phyloP scores from a whole-genome alignment of 2,329 filamentous ascomycete genomes.

The Botrytis fragariae region DNA sequence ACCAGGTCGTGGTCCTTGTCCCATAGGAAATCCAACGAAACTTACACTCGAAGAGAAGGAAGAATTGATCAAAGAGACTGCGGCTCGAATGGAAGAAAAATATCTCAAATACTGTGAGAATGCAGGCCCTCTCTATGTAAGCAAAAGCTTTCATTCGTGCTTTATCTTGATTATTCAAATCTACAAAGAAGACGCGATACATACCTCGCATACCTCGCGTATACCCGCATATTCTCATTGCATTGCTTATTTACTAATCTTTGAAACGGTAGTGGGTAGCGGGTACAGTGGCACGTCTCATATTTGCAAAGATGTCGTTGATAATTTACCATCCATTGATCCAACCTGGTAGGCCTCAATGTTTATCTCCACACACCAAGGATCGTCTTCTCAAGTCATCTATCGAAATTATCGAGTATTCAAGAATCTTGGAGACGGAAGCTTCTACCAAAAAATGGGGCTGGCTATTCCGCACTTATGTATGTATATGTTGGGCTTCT shows the following conservation, averaged over 20 bases:
- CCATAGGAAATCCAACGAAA: conserved; percentile 1
- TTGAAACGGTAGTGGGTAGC: conserved; percentile 44
- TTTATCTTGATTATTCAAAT: not conserved
- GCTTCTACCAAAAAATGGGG: conserved; percentile 42
- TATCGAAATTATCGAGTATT: conserved; percentile 44
- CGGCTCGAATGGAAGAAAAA: conserved; percentile 35
- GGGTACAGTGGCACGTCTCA: conserved; percentile 43
- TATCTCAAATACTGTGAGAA: conserved; percentile 41
- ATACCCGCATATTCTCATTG: not conserved
- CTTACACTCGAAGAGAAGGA: conserved; percentile 37
- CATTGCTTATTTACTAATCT: not conserved
- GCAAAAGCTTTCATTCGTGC: not conserved
- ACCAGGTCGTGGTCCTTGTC: conserved; percentile 25
- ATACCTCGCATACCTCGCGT: not conserved
- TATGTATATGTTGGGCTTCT: not conserved
- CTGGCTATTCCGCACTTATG: conserved; percentile 43
- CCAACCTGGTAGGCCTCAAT: conserved; percentile 33
- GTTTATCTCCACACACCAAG: conserved; percentile 39
- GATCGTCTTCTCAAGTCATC: conserved; percentile 41
- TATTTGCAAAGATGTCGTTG: conserved; percentile 43
- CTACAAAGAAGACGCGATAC: not conserved
- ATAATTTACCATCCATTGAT: conserved; percentile 40
- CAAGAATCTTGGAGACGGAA: conserved; percentile 41
- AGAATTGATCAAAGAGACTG: conserved; percentile 34
- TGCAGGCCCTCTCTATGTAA: conserved; percentile 43